Evolutionary conservation across 2,329 filamentous ascomycete species (phyloP).

Genomic region (Hypoxylon sp.): DNA sequence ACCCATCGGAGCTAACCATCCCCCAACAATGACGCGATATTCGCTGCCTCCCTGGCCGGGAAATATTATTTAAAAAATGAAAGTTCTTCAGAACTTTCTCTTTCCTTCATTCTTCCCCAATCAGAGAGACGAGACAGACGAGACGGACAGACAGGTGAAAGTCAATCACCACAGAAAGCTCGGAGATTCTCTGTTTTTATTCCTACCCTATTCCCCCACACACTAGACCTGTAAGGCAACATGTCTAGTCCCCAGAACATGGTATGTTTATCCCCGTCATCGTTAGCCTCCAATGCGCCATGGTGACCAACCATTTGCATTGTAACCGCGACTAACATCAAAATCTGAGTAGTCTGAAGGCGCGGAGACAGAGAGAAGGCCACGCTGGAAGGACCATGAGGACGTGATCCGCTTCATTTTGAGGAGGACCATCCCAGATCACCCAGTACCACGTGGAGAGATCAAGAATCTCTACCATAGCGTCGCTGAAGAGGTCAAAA

Average conservation of each 20-base stretch:
- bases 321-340: conserved; percentile 6
- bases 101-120: not conserved
- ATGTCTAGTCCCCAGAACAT: not conserved
- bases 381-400: conserved; percentile 16
- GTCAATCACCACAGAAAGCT: not conserved
- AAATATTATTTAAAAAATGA: conserved; percentile 4
- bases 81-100: not conserved
- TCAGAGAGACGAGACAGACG: not conserved
- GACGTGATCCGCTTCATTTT: conserved; percentile 32
- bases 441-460: conserved; percentile 19
- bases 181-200: not conserved
- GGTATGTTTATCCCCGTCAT: conserved; percentile 10
- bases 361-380: not conserved
- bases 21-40: not conserved
- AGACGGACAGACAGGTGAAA: not conserved
- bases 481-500: conserved; percentile 18
- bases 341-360: not conserved
- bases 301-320: not conserved
- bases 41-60: not conserved
- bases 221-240: not conserved
- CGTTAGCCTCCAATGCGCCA: not conserved
- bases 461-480: conserved; percentile 3
- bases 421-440: conserved; percentile 17
- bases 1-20: not conserved
- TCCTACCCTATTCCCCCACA: not conserved